Base-by-base conservation (phyloP, 129 eudicot genomes). In the Solidago caesia region DNA sequence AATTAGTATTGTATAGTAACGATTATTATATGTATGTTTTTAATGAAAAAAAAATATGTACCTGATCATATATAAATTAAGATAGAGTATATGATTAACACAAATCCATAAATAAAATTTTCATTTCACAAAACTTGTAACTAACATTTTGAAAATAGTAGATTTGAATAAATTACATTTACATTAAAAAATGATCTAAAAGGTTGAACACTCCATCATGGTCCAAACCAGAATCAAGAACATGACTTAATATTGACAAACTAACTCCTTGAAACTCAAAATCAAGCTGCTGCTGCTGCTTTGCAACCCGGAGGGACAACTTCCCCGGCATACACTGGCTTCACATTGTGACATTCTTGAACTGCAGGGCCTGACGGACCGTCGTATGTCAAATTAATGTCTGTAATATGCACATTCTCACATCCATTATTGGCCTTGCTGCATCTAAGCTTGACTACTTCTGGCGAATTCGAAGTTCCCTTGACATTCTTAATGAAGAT, bases 361-460 rank as follows among this genome's bases (percentile, higher is more conserved):
- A 61, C 57, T 33, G 74, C 81, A 9, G 77, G 58, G 12, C 92
- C 92, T 14, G 66, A 67, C 6, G 47, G 56, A 44, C 93, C 89
- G 4, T 11, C 77, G 42, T 81, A 87, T 21, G 47, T 66, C 15
- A 90, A 71, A 65, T 88, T 84, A 39, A 88, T 74, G 68, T 88
- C 80, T 1, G 82, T 77, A 33, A 91, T 33, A 68, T 80, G 76
- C 63, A 88, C 85, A n/a, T 80, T 67, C 44, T 86, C 72, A 39
- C 97, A 91, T 11, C 89, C 96, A 4, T 79, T 73, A 4, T 78
- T 73, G 1, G 75, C 70, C 5, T 42, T 77, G 64, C 97, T 91
- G 70, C 97, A 91, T 8, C 51, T n/a, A 26, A 91, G 66, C 60
- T 72, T 84, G 33, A 91, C 80, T 1, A 85, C 90, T 10, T 45